Conservation (phyloP, 257 asterid genomes). For the Misopates orontium region DNA sequence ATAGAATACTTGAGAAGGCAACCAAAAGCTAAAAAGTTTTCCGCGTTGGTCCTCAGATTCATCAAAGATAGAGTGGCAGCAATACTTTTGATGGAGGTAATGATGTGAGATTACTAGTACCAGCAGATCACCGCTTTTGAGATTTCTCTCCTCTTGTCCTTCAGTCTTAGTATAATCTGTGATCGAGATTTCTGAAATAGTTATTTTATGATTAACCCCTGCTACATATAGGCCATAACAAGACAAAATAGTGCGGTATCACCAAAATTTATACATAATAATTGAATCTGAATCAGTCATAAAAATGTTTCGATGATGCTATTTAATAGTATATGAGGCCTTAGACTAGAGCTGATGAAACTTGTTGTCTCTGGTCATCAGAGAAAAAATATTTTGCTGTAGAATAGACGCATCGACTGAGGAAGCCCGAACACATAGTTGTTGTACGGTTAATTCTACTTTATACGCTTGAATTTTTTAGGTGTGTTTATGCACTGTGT, state of each 20-base stretch:
- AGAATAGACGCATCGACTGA: not conserved
- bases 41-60: constrained; percentile 84
- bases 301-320: not conserved
- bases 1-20: constrained; percentile 84
- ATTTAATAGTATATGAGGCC: not conserved
- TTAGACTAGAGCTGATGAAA: not conserved
- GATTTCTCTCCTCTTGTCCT: constrained; percentile 18
- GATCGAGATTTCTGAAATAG: constrained; percentile 2
- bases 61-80: constrained; percentile 90
- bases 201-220: not conserved
- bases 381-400: not conserved
- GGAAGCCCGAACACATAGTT: not conserved
- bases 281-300: not conserved
- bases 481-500: constrained; percentile 26
- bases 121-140: not conserved
- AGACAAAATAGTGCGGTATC: not conserved
- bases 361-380: not conserved
- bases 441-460: too few species aligned
- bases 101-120: constrained; percentile 17
- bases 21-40: constrained; percentile 59
- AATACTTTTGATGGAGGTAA: constrained; percentile 82
- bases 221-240: not conserved
- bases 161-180: not conserved
- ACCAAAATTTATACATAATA: not conserved
- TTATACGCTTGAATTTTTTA: not conserved